phyloP scores from a whole-genome alignment of 2,329 filamentous ascomycete species.

The Magnaporthiopsis incrustans region DNA sequence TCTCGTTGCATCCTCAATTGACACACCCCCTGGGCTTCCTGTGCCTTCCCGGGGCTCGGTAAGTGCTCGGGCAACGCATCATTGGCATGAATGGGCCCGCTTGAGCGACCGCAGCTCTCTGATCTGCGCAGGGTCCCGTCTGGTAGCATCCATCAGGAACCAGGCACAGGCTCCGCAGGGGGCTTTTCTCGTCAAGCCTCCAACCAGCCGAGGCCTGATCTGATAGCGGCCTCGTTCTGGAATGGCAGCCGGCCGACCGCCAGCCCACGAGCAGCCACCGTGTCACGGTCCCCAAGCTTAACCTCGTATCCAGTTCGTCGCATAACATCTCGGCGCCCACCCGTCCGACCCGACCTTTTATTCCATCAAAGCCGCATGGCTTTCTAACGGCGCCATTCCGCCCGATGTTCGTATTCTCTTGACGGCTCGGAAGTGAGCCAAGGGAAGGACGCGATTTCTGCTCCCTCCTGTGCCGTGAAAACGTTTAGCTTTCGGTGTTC shows the following conservation, averaged over 20 bases:
- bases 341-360: background rate
- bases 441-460: too few relatives aligned
- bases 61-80: background rate
- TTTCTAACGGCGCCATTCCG: too few relatives aligned
- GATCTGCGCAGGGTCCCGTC: background rate
- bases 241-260: too few relatives aligned
- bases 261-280: background rate
- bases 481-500: too few relatives aligned
- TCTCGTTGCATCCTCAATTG: background rate
- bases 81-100: too few relatives aligned
- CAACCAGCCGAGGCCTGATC: background rate
- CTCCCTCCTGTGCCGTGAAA: too few relatives aligned
- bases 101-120: background rate
- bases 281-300: background rate
- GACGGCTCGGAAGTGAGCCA: too few relatives aligned
- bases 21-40: background rate
- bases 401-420: too few relatives aligned
- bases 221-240: background rate
- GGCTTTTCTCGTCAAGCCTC: background rate
- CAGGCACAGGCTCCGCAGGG: too few relatives aligned
- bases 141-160: background rate
- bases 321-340: too few relatives aligned
- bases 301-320: background rate
- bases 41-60: background rate
- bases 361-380: background rate